Conservation (phyloP, 805 yeast genomes). For the Teunomyces aglyptinius region DNA sequence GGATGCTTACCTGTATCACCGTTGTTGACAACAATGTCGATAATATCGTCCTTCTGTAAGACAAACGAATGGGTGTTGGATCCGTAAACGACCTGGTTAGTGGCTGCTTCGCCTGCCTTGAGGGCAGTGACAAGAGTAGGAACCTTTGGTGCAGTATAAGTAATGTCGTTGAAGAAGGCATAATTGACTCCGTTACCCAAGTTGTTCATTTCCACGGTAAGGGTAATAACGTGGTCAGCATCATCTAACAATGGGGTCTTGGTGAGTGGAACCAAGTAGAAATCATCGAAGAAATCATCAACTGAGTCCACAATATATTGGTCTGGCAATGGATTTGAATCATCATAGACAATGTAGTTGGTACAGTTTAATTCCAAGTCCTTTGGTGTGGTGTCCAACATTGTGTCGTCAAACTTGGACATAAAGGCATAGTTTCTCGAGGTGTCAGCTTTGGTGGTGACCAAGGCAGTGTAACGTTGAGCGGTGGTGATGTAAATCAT, state of each 20-base stretch:
- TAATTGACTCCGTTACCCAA: constrained; percentile 85
- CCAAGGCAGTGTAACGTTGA: constrained; percentile 82
- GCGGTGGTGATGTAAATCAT: constrained; percentile 83
- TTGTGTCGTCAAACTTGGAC: constrained; percentile 74
- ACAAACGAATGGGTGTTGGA: constrained; percentile 75
- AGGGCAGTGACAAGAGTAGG: constrained; percentile 82
- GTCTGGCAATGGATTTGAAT: constrained; percentile 42
- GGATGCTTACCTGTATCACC: constrained; percentile 93
- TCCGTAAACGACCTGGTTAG: constrained; percentile 64
- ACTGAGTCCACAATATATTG: constrained; percentile 40
- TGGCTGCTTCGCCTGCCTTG: constrained; percentile 61
- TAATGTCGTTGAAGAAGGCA: constrained; percentile 91
- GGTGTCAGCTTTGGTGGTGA: constrained; percentile 66
- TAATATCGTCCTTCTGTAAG: constrained; percentile 60
- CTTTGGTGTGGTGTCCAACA: constrained; percentile 75
- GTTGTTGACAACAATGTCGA: constrained; percentile 84
- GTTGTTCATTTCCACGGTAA: constrained; percentile 82
- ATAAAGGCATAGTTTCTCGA: constrained; percentile 74
- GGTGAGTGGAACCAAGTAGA: constrained; percentile 28
- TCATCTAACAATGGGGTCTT: constrained; percentile 52
- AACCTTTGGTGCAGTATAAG: constrained; percentile 77
- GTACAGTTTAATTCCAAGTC: constrained; percentile 72
- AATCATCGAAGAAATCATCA: constrained; percentile 46
- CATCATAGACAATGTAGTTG: constrained; percentile 62
- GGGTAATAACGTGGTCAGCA: constrained; percentile 65